phyloP scores from a whole-genome alignment of 176 grass and related monocot genomes.

The Oryza rufipogon region DNA sequence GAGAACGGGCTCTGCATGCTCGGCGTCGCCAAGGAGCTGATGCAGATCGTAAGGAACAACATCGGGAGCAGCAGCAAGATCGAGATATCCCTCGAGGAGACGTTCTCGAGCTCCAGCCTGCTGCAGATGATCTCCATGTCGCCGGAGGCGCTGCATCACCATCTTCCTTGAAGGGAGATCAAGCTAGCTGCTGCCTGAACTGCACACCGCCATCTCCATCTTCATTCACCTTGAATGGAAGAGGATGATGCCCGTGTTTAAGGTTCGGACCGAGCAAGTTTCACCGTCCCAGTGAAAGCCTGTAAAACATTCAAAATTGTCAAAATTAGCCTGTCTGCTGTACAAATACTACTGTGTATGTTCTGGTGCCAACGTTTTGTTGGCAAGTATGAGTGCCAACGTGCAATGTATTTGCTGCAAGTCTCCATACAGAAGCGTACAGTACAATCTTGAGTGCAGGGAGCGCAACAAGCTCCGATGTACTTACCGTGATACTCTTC shows the following conservation, averaged over 20 bases:
- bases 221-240: constrained; percentile 7
- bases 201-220: no score
- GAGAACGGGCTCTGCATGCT: constrained; percentile 62
- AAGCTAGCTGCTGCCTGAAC: background rate
- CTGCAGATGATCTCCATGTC: constrained; percentile 99
- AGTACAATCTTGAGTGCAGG: constrained; percentile 27
- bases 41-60: constrained; percentile 57
- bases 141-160: constrained; percentile 65
- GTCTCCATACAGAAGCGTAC: background rate
- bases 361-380: constrained; percentile 13
- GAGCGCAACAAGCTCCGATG: background rate
- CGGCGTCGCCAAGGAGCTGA: constrained; percentile 65
- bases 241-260: background rate
- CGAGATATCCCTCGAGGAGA: constrained; percentile 81
- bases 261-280: constrained; percentile 13
- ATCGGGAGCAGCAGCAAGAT: constrained; percentile 82
- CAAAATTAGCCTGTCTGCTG: background rate
- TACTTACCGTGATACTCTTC: constrained; percentile 16
- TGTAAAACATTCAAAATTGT: background rate
- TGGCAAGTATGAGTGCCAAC: constrained; percentile 11
- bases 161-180: constrained; percentile 24
- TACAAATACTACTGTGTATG: background rate
- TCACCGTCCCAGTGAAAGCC: background rate
- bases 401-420: constrained; percentile 1
- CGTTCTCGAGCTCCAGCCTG: constrained; percentile 88